A percentile compares a stretch with the other conserved stretches of the same genome.
Conservation (phyloP, 2,329 filamentous ascomycete species). For the Pseudogymnoascus sp. region DNA sequence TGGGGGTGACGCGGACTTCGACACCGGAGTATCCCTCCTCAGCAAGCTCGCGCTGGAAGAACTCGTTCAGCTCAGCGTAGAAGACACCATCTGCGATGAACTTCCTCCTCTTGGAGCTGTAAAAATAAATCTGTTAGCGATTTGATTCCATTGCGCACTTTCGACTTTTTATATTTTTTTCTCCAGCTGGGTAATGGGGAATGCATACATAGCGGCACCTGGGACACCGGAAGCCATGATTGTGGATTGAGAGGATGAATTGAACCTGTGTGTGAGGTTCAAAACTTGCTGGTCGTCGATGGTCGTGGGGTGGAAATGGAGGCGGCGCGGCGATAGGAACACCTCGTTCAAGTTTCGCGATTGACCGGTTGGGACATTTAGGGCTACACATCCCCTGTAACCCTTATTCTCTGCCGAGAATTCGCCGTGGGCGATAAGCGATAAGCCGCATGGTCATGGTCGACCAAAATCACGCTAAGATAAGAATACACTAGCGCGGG, state of each 20-base stretch:
- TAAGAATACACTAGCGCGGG: slow-evolving; percentile 6
- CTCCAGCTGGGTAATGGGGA: background rate
- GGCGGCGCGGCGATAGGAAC: slow-evolving; percentile 3
- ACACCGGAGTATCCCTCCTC: slow-evolving; percentile 99
- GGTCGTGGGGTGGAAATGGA: slow-evolving; percentile 16
- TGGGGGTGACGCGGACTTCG: slow-evolving; percentile 98
- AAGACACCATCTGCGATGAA: slow-evolving; percentile 98
- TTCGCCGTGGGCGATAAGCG: slow-evolving; percentile 5
- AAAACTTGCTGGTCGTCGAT: slow-evolving; percentile 23
- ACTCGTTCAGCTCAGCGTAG: slow-evolving; percentile 99
- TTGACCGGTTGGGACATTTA: slow-evolving; percentile 1
- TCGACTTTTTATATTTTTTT: background rate
- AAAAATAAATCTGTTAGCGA: slow-evolving; percentile 15
- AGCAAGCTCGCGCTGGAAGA: slow-evolving; percentile 99
- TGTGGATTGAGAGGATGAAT: slow-evolving; percentile 20
- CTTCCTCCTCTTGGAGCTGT: slow-evolving; percentile 86
- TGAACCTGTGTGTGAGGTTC: slow-evolving; percentile 23
- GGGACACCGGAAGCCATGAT: slow-evolving; percentile 32
- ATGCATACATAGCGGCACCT: slow-evolving; percentile 30
- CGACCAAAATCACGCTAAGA: background rate
- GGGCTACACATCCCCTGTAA: slow-evolving; percentile 8
- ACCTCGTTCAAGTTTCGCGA: background rate
- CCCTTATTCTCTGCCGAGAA: slow-evolving; percentile 8
- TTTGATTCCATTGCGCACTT: background rate
- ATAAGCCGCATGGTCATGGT: background rate